These are phyloP conservation scores for Simmondsia chinensis DNA, from an alignment of 148 eudicot species.

Conservation along the genomic window DNA sequence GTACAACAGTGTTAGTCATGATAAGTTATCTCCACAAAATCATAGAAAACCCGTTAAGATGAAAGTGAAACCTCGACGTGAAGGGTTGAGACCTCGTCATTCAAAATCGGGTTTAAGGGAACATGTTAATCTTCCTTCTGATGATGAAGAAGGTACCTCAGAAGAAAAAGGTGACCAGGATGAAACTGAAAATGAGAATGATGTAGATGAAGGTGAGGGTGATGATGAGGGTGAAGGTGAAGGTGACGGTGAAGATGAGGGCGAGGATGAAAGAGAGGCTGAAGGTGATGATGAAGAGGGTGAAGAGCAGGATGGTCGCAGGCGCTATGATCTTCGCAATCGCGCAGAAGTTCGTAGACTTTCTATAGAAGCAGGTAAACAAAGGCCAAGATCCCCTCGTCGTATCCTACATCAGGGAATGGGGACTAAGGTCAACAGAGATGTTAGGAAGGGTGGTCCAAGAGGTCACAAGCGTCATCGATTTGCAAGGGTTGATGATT, in stretches of 20 bases:
- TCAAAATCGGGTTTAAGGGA: slow-evolving; percentile 36
- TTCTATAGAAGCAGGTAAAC: slow-evolving; percentile 73
- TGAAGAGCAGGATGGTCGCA: slow-evolving; percentile 79
- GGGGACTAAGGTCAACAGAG: slow-evolving; percentile 79
- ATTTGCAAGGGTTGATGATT: slow-evolving; percentile 75
- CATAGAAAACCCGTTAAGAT: slow-evolving; percentile 30
- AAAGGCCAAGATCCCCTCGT: slow-evolving; percentile 88
- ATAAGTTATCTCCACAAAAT: slow-evolving; percentile 36
- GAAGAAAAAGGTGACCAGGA: slow-evolving; percentile 62
- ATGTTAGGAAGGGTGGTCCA: slow-evolving; percentile 78
- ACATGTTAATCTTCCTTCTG: slow-evolving; percentile 26
- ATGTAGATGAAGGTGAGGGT: slow-evolving; percentile 40
- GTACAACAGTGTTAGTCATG: slow-evolving; percentile 38
- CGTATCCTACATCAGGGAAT: slow-evolving; percentile 91
- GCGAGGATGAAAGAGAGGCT: slow-evolving; percentile 34
- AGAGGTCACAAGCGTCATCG: slow-evolving; percentile 94
- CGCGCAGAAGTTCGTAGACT: slow-evolving; percentile 84
- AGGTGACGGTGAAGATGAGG: slow-evolving; percentile 44
- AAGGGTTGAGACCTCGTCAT: slow-evolving; percentile 88
- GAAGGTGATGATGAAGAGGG: slow-evolving; percentile 41
- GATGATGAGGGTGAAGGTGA: slow-evolving; percentile 50
- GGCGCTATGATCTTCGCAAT: slow-evolving; percentile 90
- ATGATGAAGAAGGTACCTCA: slow-evolving; percentile 67
- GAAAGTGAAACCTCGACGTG: slow-evolving; percentile 55
- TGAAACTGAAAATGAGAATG: slow-evolving; percentile 68